Evolutionary conservation across 2,329 filamentous ascomycete species (phyloP), one percentile per base, ranked within the genome.

Genomic region (Cercospora beticola): DNA sequence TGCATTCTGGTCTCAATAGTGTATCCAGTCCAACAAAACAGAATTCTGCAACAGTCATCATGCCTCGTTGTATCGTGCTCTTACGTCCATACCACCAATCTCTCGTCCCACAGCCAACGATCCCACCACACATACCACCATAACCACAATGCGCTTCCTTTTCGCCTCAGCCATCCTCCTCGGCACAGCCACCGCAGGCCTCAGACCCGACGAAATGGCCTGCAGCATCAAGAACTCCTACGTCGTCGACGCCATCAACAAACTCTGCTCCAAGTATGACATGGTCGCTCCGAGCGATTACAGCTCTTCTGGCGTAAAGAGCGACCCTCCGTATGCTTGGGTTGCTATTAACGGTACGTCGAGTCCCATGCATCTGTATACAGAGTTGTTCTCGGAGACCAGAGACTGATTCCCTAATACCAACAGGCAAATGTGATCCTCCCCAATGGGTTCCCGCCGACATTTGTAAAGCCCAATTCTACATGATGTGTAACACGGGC

Each of bases 241-340:
- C 63, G 31, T 69, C 18, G 43, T 52, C 52, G 26, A 58, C 7
- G 63, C 67, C 14, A 31, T 69, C 28, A 66, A 69, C 54, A n/a
- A 21, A 6, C 60, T 69, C 59, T 69, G 67, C 31, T 31, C 58
- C 58, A 66, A 66, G 23, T 64, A 58, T 16, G 60, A 69, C 60
- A 36, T 69, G 28, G 67, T 69, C 2, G 67, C 31, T 21, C 63
- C 63, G 1, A 62, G 46, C 21, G 26, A 52, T n/a, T 63, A 66
- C 30, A 33, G 43, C 43, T 16, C 10, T 6, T 18, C 23, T 18
- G 62, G 62, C 6, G 12, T 30, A 2, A 46, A 28, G 8, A 33
- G 52, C 4, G 23, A 9, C 46, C 31, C 30, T 12, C 21, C 16
- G 2, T 57, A 31, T 28, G 31, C 62, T n/a, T 64, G 28, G 21